Percentiles rank a stretch among this genome's conserved stretches.
phyloP scores from a whole-genome alignment of 441 rosid species.

The Hura crepitans region DNA sequence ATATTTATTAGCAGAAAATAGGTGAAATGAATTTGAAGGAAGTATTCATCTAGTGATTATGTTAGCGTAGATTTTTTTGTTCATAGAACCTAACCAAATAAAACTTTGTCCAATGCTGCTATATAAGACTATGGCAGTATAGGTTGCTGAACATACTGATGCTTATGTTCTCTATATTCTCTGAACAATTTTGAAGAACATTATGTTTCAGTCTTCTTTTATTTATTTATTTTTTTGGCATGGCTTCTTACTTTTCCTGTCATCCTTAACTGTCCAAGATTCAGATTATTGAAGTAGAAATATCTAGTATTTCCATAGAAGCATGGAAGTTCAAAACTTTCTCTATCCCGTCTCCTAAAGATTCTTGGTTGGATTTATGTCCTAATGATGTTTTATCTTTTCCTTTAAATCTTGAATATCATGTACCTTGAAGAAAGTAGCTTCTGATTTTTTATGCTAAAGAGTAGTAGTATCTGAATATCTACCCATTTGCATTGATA shows the following conservation, averaged over 20 bases:
- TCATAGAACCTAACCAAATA: neutral
- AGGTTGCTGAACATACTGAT: neutral
- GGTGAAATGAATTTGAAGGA: neutral
- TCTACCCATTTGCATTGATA: neutral
- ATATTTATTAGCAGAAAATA: neutral
- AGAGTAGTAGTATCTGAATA: neutral
- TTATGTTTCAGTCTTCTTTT: neutral
- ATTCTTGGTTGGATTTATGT: neutral
- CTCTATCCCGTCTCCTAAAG: neutral
- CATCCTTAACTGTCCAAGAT: neutral
- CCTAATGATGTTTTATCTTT: neutral
- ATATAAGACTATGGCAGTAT: too few species aligned
- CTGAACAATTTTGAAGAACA: neutral
- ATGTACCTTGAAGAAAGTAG: neutral
- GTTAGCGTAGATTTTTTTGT: neutral
- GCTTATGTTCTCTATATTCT: neutral
- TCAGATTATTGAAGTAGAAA: conserved; percentile 10
- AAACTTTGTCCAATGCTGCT: neutral
- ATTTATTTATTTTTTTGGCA: too few species aligned
- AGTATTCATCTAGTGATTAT: neutral
- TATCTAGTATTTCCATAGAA: neutral
- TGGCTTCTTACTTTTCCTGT: neutral
- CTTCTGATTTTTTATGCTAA: neutral
- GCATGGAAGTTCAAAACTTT: neutral
- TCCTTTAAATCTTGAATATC: neutral